Evolutionary conservation across 257 asterid species (phyloP).

Genomic region (Galeopsis tetrahit): DNA sequence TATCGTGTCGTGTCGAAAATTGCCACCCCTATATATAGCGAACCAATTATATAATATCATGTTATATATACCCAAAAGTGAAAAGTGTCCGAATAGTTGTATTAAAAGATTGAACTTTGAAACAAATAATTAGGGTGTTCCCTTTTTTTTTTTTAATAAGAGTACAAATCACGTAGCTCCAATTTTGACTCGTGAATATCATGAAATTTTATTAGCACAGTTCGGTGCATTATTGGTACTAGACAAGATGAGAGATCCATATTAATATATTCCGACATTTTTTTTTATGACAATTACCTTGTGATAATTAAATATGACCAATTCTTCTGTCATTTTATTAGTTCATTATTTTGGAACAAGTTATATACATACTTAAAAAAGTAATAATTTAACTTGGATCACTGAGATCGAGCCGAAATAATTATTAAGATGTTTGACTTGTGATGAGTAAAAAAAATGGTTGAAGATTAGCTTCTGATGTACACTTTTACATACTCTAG

Average conservation of each 20-base stretch:
- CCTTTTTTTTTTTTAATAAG: no score
- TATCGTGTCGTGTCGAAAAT: no score
- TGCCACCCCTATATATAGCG: no score
- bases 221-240: conserved; percentile 1
- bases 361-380: not conserved
- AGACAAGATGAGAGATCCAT: not conserved
- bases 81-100: no score
- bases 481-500: not conserved
- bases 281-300: not conserved
- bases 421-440: conserved; percentile 28
- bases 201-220: not conserved
- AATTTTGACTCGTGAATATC: not conserved
- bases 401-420: conserved; percentile 1
- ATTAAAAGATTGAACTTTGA: no score
- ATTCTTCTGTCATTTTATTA: conserved; percentile 2
- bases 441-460: not conserved
- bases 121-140: no score
- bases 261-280: not conserved
- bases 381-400: not conserved
- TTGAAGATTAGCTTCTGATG: not conserved
- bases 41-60: no score
- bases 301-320: not conserved
- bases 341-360: not conserved
- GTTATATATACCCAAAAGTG: no score
- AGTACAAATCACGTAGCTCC: not conserved